Evolutionary conservation across 345 rosid genomes (phyloP), one percentile per base, ranked within the genome.

Genomic region (Eucalyptus curtisii): DNA sequence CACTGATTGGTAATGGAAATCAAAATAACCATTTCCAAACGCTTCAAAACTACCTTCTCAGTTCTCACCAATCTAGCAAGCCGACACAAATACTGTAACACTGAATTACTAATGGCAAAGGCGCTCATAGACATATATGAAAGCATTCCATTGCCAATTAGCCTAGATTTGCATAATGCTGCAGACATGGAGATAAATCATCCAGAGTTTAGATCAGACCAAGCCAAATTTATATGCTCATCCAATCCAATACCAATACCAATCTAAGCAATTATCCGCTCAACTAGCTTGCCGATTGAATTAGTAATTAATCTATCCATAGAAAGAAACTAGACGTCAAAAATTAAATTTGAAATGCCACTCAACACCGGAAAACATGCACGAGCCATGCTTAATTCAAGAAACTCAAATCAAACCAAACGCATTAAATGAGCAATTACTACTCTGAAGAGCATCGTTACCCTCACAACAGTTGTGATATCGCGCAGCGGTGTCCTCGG

Each of bases 401-500:
- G 81, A 40, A 76, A 76, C 47, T 76, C 22, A 5, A 76, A 76
- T 40, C 84, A 76, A 71, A 71, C 45, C 45, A 37, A 40, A 40
- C 84, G 24, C 84, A 40, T 76, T 76, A 42, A 76, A 40, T 76
- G 47, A 76, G 47, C 84, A 40, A 76, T 76, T 76, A 76, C 84
- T 76, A 22, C 47, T 37, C 55, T 86, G 87, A 53, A 53, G 42
- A 37, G 44, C 40, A 13, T n/a, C 59, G 5, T 90, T 96, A 97
- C 99, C 96, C 95, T 89, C 25, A 92, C 84, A 86, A 95, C 59
- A 42, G 93, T 79, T 81, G 99, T 96, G 27, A 98, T 91, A 86
- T 98, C 97, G 5, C 94, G 93, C 4, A 97, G 95, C 86, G 99
- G 98, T 12, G 94, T 93, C 88, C 99, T 93, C 4, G 98, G 99